A percentile compares a stretch with the other conserved stretches of the same genome.
Conservation (phyloP, 2,329 filamentous ascomycete genomes). For the Colletotrichum eleusines region DNA sequence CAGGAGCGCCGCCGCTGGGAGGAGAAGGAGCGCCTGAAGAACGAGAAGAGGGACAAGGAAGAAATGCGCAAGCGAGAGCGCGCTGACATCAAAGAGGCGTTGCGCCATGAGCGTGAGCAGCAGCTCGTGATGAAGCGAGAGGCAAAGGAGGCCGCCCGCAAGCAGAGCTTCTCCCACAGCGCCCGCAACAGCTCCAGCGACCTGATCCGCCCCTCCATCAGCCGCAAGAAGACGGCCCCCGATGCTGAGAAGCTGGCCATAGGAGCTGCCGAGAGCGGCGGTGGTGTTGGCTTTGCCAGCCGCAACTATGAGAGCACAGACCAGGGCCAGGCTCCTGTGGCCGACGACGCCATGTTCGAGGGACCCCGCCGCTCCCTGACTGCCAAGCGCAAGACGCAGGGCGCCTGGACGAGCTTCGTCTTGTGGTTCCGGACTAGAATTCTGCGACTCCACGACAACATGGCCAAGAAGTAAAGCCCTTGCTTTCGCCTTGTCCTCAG, state of each 20-base stretch:
- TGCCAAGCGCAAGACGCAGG: slow-evolving; percentile 71
- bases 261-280: slow-evolving; percentile 32
- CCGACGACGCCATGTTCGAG: slow-evolving; percentile 60
- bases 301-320: slow-evolving; percentile 60
- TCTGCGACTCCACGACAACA: slow-evolving; percentile 52
- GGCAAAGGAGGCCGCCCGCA: slow-evolving; percentile 49
- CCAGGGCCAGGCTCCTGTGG: slow-evolving; percentile 50
- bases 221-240: slow-evolving; percentile 47
- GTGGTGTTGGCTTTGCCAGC: slow-evolving; percentile 53
- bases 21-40: slow-evolving; percentile 70
- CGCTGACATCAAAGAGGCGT: slow-evolving; percentile 67
- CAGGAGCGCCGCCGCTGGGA: slow-evolving; percentile 73
- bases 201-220: slow-evolving; percentile 47
- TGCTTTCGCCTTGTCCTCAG: not conserved
- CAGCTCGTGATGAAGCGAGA: slow-evolving; percentile 44
- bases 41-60: slow-evolving; percentile 72
- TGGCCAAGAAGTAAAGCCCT: slow-evolving; percentile 45
- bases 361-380: slow-evolving; percentile 57
- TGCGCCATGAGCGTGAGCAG: slow-evolving; percentile 62
- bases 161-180: slow-evolving; percentile 53
- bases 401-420: slow-evolving; percentile 72
- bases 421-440: slow-evolving; percentile 73
- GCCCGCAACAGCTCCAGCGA: slow-evolving; percentile 48
- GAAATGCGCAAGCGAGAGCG: slow-evolving; percentile 70
- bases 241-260: slow-evolving; percentile 55